Evolutionary conservation across 345 rosid genomes (phyloP).

Genomic region (Camelina laxa): DNA sequence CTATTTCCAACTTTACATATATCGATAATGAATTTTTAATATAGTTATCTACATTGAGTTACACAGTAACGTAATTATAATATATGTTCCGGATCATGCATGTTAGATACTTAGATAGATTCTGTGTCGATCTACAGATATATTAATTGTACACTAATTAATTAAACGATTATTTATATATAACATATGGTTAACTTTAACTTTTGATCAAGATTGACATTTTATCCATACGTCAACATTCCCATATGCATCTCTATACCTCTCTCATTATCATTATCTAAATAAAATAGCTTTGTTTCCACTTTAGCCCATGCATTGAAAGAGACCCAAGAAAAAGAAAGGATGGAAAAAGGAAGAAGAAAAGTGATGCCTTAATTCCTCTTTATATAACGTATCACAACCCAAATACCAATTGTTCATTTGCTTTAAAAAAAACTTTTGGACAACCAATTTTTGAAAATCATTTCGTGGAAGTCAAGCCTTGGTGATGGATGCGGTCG

Average conservation of each 20-base stretch:
- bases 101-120: background rate
- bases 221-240: conserved; percentile 18
- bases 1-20: background rate
- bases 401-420: conserved; percentile 21
- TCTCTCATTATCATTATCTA: conserved; percentile 27
- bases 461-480: conserved; percentile 41
- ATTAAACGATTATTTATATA: background rate
- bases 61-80: no score
- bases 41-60: background rate
- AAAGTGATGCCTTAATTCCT: conserved; percentile 15
- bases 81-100: background rate
- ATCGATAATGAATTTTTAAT: background rate
- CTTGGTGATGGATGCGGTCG: conserved; percentile 37
- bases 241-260: conserved; percentile 25
- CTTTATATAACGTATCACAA: conserved; percentile 15
- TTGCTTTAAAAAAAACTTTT: conserved; percentile 4
- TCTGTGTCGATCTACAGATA: background rate
- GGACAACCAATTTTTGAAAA: conserved; percentile 26
- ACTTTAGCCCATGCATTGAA: conserved; percentile 33
- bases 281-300: conserved; percentile 30
- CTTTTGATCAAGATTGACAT: conserved; percentile 6
- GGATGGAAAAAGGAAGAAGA: background rate
- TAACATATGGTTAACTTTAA: background rate
- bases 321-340: conserved; percentile 20
- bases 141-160: background rate